Evolutionary conservation across 169 alveolate species (phyloP).

Genomic region (Eimeria necatrix): DNA sequence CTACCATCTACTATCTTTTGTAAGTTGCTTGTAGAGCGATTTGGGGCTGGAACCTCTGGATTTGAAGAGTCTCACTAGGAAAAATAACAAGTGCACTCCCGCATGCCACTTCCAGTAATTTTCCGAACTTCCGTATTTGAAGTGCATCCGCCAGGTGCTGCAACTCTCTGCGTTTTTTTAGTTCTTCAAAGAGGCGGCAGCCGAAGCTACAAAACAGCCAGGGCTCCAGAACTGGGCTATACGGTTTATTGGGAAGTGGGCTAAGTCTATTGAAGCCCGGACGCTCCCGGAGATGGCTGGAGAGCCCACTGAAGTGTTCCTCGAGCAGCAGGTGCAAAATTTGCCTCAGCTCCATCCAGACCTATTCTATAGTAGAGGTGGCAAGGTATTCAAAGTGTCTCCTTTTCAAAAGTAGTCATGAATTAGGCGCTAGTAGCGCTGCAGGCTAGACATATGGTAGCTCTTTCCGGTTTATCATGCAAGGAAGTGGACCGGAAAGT

Average conservation of each 20-base stretch:
- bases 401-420: background rate
- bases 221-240: conserved; percentile 39
- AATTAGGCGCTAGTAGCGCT: background rate
- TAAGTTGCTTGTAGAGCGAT: background rate
- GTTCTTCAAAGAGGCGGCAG: conserved; percentile 35
- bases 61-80: too few relatives aligned
- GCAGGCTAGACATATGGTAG: background rate
- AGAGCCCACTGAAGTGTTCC: conserved; percentile 37
- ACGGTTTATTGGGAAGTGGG: conserved; percentile 12
- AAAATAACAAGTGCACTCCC: background rate
- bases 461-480: too few relatives aligned
- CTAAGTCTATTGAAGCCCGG: background rate
- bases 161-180: conserved; percentile 16
- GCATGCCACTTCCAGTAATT: background rate
- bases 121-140: background rate
- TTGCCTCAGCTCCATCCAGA: conserved; percentile 4
- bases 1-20: conserved; percentile 12
- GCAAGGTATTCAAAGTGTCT: conserved; percentile 12
- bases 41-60: too few relatives aligned
- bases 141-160: background rate
- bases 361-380: background rate
- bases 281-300: conserved; percentile 47
- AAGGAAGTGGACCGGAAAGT: background rate
- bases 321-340: conserved; percentile 10
- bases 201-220: background rate